These are phyloP conservation scores for Pseudofabraea citricarpa DNA, from an alignment of 2,329 filamentous ascomycete genomes.

Conservation along the genomic window DNA sequence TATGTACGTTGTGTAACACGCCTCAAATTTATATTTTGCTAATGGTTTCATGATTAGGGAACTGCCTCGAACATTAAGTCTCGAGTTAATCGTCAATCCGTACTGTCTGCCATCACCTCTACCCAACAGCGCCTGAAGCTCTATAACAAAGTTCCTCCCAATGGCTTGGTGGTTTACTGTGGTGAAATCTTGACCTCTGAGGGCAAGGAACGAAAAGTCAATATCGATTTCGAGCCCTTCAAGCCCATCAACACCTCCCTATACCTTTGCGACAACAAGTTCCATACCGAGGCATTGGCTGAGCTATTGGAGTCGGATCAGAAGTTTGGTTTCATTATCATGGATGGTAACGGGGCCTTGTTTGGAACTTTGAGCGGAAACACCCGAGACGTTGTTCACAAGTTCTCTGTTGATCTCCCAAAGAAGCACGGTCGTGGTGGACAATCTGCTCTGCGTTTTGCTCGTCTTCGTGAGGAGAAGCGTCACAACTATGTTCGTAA, in stretches of 20 bases:
- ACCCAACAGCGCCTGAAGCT: constrained; percentile 98
- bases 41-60: constrained; percentile 51
- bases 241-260: constrained; percentile 99
- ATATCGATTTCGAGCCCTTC: constrained; percentile 99
- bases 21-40: constrained; percentile 9
- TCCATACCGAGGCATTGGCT: constrained; percentile 94
- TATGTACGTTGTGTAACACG: constrained; percentile 58
- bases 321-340: constrained; percentile 99
- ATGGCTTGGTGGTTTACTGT: constrained; percentile 97
- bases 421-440: constrained; percentile 99
- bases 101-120: constrained; percentile 96
- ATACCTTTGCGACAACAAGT: constrained; percentile 99
- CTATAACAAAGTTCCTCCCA: constrained; percentile 97
- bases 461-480: constrained; percentile 98
- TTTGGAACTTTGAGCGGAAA: constrained; percentile 97
- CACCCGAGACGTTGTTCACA: constrained; percentile 93
- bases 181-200: constrained; percentile 99
- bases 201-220: constrained; percentile 99
- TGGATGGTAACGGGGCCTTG: constrained; percentile 97
- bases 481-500: constrained; percentile 99
- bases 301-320: constrained; percentile 98
- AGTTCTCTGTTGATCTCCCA: constrained; percentile 96
- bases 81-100: constrained; percentile 96
- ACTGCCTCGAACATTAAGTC: constrained; percentile 99
- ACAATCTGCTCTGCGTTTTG: constrained; percentile 98